Base-by-base conservation (phyloP, 768 basidiomycete species). In the Boletus rufocinnamomeus region DNA sequence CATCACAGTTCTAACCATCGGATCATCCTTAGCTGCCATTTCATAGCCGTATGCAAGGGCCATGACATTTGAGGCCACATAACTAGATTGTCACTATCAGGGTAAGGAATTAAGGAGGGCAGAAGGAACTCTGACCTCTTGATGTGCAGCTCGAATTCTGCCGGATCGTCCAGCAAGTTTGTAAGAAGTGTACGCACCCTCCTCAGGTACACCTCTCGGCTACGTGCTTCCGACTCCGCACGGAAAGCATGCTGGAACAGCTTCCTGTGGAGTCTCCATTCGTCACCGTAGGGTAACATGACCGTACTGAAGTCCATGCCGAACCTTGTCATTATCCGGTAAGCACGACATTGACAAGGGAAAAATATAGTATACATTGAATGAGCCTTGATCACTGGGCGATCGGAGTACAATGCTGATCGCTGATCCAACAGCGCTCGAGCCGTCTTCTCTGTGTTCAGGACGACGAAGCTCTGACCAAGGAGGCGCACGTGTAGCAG, bases 251-350 rank as follows among this genome's bases (percentile, higher is more conserved):
- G 67, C 21, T 70, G 71, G 34, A 72, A 66, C 21, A 71, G 53
- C 48, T 66, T 69, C 45, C 73, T 68, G 48, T 74, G 74, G 9
- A 66, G 62, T 28, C 56, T 68, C 74, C 72, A 74, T 32, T 64
- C 59, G 25, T 68, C 63, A 32, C 70, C 66, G 32, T 74, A 75
- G 17, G 71, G 66, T 30, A 73, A 54, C 49, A 67, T 59, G 48
- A 64, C 64, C 11, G 69, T 67, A 50, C 61, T 71, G 21, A 74
- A 71, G 23, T 66, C 60, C 56, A 67, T 51, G 32, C 71, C 67
- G 37, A 65, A 73, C 43, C 71, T 71, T 38, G n/a, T 19, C 21
- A 27, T 50, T 6, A n/a, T 14, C 43, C 8, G 23, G 45, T 56
- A 34, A 61, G 35, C 38, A 5, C 23, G 17, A 23, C 9, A 52